Percentiles rank a stretch among this genome's conserved stretches.
Evolutionary conservation across 371 early-diverging fungal species (phyloP).

Genomic region (Conidiobolus incongruus): DNA sequence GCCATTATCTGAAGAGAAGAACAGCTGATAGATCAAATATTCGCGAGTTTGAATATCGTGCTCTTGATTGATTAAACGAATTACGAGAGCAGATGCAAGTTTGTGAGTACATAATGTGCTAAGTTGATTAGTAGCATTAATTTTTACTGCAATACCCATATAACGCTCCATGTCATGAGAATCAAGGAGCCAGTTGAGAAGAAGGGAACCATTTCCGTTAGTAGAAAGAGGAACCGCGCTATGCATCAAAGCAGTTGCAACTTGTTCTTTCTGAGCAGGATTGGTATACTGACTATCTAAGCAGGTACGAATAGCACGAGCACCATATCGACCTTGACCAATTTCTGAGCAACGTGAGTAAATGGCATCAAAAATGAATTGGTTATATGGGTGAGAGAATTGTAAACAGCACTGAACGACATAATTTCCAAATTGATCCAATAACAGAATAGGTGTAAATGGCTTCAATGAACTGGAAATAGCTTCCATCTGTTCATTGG

Average conservation of each 20-base stretch:
- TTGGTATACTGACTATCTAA: constrained; percentile 66
- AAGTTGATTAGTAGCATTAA: constrained; percentile 50
- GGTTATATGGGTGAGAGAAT: constrained; percentile 49
- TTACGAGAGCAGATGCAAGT: constrained; percentile 56
- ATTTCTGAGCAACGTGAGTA: constrained; percentile 65
- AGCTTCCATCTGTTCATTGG: constrained; percentile 36
- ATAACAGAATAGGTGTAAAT: constrained; percentile 62
- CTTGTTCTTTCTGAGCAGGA: constrained; percentile 56
- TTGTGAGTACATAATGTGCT: constrained; percentile 65
- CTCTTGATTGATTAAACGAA: constrained; percentile 70
- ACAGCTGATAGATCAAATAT: background rate
- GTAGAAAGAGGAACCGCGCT: constrained; percentile 53
- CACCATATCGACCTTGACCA: constrained; percentile 86
- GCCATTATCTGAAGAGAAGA: too few species aligned
- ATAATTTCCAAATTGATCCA: constrained; percentile 94
- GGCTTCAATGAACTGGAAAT: constrained; percentile 44
- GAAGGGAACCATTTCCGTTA: constrained; percentile 77
- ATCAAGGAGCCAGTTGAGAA: constrained; percentile 85
- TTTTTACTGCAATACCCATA: constrained; percentile 48
- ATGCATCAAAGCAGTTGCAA: constrained; percentile 64
- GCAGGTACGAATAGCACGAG: constrained; percentile 88
- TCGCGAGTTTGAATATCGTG: constrained; percentile 75
- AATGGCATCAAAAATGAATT: constrained; percentile 86
- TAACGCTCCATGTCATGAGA: constrained; percentile 47
- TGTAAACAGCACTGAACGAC: constrained; percentile 88